Evolutionary conservation across 2,329 filamentous ascomycete genomes (phyloP), one percentile per base, ranked within the genome.

Genomic region (Ilyonectria robusta): DNA sequence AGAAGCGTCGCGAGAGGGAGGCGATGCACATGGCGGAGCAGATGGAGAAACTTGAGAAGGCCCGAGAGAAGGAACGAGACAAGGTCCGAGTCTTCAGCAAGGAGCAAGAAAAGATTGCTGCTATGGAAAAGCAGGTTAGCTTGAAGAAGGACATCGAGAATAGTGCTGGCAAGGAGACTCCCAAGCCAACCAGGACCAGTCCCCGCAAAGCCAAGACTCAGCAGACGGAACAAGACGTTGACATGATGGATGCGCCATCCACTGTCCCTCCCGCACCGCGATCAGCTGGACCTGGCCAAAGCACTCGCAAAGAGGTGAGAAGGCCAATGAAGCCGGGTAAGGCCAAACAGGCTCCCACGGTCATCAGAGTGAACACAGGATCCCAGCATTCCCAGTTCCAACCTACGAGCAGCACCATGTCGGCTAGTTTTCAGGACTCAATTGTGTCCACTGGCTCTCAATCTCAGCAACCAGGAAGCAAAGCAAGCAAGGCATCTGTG

Each of bases 291-390:
- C 78, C 85, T 72, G 76, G 84, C 67, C 83, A 87, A 64, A 78
- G 83, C 62, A 79, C 81, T 72, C 88, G 87, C 55, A 86, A 83
- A 56, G 86, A 88, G 48, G 80, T 86, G 64, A 90, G 90, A 75
- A 85, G 91, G 59, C 90, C 90, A 0, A 76, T 87, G 4, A 92
- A 88, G 72, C 90, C 91, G 2, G 85, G 84, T 9, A 92, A 91
- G 77, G 77, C 85, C 0, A 93, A 91, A 77, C 89, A 91, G 66
- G 88, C 88, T 1, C 92, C 81, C 1, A 93, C 92, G 3, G 89
- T 92, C 64, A 94, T 92, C 73, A 88, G 88, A 64, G 91, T 94
- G 66, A 92, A 92, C 70, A 90, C 89, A 59, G 87, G 87, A 23
- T 91, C 89, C 10, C 89, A 91, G 70, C 84, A 88, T 63, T 82